Conservation (phyloP, 768 basidiomycete genomes). For the Pholiota microspora region DNA sequence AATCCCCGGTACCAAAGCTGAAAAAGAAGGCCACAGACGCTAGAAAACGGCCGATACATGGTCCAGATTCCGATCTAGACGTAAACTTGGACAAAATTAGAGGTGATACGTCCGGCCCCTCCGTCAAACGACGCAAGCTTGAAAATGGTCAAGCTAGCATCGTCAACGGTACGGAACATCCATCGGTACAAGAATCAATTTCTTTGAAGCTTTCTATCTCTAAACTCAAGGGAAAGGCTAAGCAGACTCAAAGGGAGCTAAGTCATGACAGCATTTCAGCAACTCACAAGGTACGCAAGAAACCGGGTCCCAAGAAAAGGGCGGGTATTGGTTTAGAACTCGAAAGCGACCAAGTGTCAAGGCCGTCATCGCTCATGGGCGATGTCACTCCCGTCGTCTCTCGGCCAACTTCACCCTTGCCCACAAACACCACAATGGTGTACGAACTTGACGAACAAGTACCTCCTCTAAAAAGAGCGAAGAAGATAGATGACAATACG, state of each 20-base stretch:
- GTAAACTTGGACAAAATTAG: conserved; percentile 53
- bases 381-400: conserved; percentile 72
- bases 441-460: conserved; percentile 71
- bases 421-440: conserved; percentile 55
- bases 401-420: conserved; percentile 66
- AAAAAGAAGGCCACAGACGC: conserved; percentile 46
- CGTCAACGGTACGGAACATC: conserved; percentile 50
- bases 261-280: conserved; percentile 57
- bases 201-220: conserved; percentile 37
- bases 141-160: conserved; percentile 36
- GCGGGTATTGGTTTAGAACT: conserved; percentile 50
- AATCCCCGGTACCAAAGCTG: conserved; percentile 26
- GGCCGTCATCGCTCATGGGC: conserved; percentile 59
- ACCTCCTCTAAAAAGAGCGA: conserved; percentile 72
- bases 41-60: conserved; percentile 49
- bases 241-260: conserved; percentile 46
- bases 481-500: conserved; percentile 69
- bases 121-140: conserved; percentile 62
- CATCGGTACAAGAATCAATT: conserved; percentile 34
- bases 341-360: conserved; percentile 45
- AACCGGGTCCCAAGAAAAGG: conserved; percentile 55
- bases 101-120: conserved; percentile 40
- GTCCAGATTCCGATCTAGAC: conserved; percentile 52
- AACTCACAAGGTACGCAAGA: conserved; percentile 59
- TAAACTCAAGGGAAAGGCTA: conserved; percentile 56